Conservation (phyloP, 805 yeast genomes). For the Saccharomycopsis lassenensis region DNA sequence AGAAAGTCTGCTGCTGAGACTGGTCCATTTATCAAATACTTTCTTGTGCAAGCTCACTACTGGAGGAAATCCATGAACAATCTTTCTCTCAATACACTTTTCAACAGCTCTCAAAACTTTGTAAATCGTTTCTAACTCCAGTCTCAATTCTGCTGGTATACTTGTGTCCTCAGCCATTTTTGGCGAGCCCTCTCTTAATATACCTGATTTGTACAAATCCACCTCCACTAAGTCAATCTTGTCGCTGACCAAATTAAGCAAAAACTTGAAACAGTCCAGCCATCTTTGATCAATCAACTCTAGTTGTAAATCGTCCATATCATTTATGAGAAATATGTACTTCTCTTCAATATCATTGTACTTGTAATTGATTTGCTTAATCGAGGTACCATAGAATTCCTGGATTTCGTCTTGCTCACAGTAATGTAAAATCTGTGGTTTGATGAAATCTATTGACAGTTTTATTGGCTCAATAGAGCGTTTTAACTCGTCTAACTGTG, state of each 20-base stretch:
- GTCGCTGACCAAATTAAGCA: slow-evolving; percentile 23
- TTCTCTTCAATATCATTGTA: slow-evolving; percentile 31
- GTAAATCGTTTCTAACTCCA: slow-evolving; percentile 6
- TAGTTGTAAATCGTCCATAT: slow-evolving; percentile 31
- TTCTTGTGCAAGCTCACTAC: neutral
- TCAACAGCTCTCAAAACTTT: slow-evolving; percentile 2
- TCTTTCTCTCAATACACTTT: slow-evolving; percentile 4
- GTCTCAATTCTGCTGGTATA: slow-evolving; percentile 14
- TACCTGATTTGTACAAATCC: slow-evolving; percentile 3
- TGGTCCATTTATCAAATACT: slow-evolving; percentile 2
- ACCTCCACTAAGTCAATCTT: slow-evolving; percentile 1
- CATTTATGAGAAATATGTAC: slow-evolving; percentile 32
- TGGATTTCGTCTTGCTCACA: slow-evolving; percentile 14
- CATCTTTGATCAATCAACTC: slow-evolving; percentile 45
- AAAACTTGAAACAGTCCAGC: slow-evolving; percentile 39
- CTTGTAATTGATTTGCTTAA: slow-evolving; percentile 26
- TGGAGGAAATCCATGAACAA: too few relatives aligned
- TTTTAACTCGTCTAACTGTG: slow-evolving; percentile 23
- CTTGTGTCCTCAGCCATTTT: slow-evolving; percentile 7
- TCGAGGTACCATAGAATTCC: slow-evolving; percentile 16
- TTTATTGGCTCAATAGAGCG: slow-evolving; percentile 25
- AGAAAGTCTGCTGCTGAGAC: neutral
- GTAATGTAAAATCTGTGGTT: slow-evolving; percentile 27
- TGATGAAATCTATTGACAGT: slow-evolving; percentile 28
- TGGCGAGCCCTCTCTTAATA: neutral